A percentile compares a stretch with the other conserved stretches of the same genome.
phyloP scores from a whole-genome alignment of 805 yeast species.

The Wickerhamiella kurtzmanii region DNA sequence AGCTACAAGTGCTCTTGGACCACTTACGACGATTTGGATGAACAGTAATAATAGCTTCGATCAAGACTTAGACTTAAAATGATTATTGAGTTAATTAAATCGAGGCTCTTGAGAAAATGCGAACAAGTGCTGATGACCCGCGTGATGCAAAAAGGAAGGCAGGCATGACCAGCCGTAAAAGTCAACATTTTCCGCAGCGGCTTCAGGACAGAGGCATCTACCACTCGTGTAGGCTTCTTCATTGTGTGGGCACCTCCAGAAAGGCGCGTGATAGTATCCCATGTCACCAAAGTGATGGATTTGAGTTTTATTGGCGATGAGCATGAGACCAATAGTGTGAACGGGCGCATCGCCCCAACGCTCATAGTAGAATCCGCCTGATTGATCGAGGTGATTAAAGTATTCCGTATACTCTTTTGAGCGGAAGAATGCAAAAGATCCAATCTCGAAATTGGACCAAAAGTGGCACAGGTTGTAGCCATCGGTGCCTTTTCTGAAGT shows the following conservation, averaged over 20 bases:
- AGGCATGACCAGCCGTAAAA: constrained; percentile 25
- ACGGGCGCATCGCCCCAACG: constrained; percentile 93
- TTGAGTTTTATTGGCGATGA: constrained; percentile 45
- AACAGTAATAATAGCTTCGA: no score
- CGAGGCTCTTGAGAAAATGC: constrained; percentile 8
- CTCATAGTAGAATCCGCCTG: constrained; percentile 75
- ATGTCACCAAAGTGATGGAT: constrained; percentile 69
- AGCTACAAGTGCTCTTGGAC: constrained; percentile 72
- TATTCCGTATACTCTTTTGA: constrained; percentile 41
- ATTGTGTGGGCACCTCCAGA: constrained; percentile 31
- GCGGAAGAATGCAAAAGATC: constrained; percentile 56
- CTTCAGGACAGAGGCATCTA: constrained; percentile 25
- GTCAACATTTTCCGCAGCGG: constrained; percentile 23
- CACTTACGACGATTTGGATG: constrained; percentile 44
- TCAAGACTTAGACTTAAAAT: no score
- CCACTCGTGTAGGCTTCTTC: constrained; percentile 23
- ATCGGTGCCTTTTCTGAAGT: not conserved
- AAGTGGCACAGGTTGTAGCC: constrained; percentile 71
- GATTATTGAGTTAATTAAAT: not conserved
- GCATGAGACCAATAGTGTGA: constrained; percentile 57
- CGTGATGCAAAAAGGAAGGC: constrained; percentile 28
- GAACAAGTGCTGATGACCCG: constrained; percentile 23
- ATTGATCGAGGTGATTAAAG: constrained; percentile 47
- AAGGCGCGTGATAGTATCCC: constrained; percentile 68
- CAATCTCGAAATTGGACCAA: constrained; percentile 75